Conservation (phyloP, 352 stramenopile genomes). For the Globisporangium mamillatum region DNA sequence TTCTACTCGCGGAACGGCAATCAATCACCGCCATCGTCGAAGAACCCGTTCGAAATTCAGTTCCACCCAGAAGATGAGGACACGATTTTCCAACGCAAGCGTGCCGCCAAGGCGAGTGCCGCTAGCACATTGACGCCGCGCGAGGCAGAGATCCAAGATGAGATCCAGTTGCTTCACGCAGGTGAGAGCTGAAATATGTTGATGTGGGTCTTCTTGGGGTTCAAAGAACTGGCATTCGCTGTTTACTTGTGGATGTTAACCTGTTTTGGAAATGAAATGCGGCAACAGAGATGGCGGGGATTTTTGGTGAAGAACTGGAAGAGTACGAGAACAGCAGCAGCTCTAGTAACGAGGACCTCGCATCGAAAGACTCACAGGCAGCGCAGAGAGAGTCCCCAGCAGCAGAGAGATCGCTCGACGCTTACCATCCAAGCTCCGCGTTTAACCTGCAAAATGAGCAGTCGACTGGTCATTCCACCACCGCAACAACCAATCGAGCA, state of each 20-base stretch:
- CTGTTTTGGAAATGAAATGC: too few relatives aligned
- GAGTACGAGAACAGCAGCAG: constrained; percentile 25
- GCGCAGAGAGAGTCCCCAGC: not conserved
- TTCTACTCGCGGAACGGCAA: not conserved
- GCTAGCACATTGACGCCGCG: not conserved
- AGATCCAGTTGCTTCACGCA: constrained; percentile 44
- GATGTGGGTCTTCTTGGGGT: not conserved
- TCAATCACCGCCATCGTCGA: not conserved
- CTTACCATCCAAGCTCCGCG: not conserved
- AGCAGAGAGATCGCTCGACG: not conserved
- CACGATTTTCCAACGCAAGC: constrained; percentile 7
- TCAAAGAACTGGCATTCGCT: not conserved
- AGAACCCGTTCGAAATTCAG: constrained; percentile 57
- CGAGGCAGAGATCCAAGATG: constrained; percentile 22
- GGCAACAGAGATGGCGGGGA: constrained; percentile 38
- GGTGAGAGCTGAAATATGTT: constrained; percentile 19
- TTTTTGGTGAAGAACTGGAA: constrained; percentile 50
- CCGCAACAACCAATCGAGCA: not conserved
- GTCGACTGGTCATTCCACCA: not conserved
- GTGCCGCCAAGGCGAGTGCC: not conserved
- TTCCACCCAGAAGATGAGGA: constrained; percentile 26
- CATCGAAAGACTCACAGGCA: not conserved
- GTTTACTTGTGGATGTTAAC: not conserved
- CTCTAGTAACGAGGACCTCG: not conserved
- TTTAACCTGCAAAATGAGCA: not conserved